These are phyloP conservation scores for Aciculoconidium aculeatum DNA, from an alignment of 805 yeast genomes.

Conservation along the genomic window DNA sequence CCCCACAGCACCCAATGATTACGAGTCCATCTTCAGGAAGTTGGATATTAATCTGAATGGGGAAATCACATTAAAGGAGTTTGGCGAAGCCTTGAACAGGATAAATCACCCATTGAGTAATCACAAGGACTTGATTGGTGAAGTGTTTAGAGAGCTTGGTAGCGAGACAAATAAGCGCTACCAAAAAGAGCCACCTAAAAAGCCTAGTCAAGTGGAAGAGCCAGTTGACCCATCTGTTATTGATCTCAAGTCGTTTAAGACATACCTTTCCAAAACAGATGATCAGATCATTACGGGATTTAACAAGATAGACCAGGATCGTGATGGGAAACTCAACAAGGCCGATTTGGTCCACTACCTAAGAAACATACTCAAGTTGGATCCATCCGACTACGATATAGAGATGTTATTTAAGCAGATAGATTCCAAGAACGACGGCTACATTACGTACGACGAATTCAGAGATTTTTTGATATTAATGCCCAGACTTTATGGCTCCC, in stretches of 20 bases:
- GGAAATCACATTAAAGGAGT: slow-evolving; percentile 42
- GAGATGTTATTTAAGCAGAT: slow-evolving; percentile 50
- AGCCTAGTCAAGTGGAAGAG: no score
- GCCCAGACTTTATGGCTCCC: slow-evolving; percentile 73
- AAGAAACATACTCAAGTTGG: slow-evolving; percentile 43
- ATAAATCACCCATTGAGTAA: slow-evolving; percentile 61
- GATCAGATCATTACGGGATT: slow-evolving; percentile 66
- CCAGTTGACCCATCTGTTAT: no score
- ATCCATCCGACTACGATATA: slow-evolving; percentile 47
- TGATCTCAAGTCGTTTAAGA: slow-evolving; percentile 61
- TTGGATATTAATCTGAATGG: slow-evolving; percentile 41
- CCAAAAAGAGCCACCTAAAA: no score
- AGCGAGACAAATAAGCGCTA: slow-evolving; percentile 48
- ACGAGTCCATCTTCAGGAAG: slow-evolving; percentile 26
- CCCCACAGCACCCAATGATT: slow-evolving; percentile 19
- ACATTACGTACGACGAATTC: slow-evolving; percentile 80
- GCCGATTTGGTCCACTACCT: slow-evolving; percentile 67
- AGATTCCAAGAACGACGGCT: slow-evolving; percentile 55
- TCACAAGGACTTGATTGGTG: slow-evolving; percentile 51
- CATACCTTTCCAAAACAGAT: slow-evolving; percentile 63
- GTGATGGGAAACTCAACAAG: slow-evolving; percentile 64
- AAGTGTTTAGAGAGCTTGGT: slow-evolving; percentile 56
- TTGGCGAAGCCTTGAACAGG: slow-evolving; percentile 38
- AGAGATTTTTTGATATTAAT: slow-evolving; percentile 74
- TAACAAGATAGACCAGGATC: slow-evolving; percentile 57